Evolutionary conservation across 805 yeast genomes (phyloP).

Genomic region (Starmerella vitae): DNA sequence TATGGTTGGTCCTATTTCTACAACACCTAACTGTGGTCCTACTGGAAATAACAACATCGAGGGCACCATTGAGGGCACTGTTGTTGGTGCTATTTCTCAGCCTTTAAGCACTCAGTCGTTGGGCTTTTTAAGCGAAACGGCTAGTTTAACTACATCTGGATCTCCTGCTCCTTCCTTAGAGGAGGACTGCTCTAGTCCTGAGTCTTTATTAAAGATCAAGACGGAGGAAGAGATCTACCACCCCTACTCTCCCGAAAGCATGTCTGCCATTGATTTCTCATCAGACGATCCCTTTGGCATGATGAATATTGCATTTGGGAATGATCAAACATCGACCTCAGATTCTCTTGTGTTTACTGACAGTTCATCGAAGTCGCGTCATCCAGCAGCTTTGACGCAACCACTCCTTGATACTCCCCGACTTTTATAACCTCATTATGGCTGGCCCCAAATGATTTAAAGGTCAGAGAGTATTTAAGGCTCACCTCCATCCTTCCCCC

Average conservation of each 20-base stretch:
- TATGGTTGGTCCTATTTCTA: neutral
- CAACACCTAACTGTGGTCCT: neutral
- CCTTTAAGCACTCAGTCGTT: neutral
- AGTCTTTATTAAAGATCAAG: slow-evolving; percentile 12
- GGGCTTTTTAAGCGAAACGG: neutral
- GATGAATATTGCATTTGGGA: slow-evolving; percentile 11
- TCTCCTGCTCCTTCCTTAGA: slow-evolving; percentile 20
- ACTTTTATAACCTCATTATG: neutral
- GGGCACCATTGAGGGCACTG: neutral
- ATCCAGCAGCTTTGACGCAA: slow-evolving; percentile 25
- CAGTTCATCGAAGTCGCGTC: slow-evolving; percentile 25
- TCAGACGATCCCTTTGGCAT: slow-evolving; percentile 8
- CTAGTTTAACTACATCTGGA: slow-evolving; percentile 1
- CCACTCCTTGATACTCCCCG: neutral
- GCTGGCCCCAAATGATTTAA: slow-evolving; percentile 6
- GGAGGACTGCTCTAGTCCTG: slow-evolving; percentile 21
- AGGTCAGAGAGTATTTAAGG: neutral
- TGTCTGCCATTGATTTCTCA: neutral
- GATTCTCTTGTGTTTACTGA: slow-evolving; percentile 13
- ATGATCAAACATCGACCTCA: slow-evolving; percentile 11
- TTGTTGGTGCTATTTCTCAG: neutral
- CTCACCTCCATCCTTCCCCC: slow-evolving; percentile 15
- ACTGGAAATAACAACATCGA: neutral
- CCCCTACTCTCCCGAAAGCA: slow-evolving; percentile 10
- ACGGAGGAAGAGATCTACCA: slow-evolving; percentile 11